phyloP scores from a whole-genome alignment of 2,329 filamentous ascomycete genomes.

The Pseudocercospora ulei region DNA sequence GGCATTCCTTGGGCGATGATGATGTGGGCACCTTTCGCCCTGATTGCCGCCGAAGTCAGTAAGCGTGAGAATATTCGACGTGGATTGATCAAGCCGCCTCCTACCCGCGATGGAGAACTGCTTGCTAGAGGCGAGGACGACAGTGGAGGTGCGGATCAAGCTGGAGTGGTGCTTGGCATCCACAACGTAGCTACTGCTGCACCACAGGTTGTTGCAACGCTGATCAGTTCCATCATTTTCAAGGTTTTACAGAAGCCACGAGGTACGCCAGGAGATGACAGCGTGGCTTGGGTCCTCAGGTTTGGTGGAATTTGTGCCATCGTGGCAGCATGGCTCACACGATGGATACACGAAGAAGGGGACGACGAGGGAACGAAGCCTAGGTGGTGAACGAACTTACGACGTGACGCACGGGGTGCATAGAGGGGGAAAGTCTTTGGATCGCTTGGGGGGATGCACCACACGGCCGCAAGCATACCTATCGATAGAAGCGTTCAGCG shows the following conservation, averaged over 20 bases:
- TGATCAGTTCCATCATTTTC: slow-evolving; percentile 77
- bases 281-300: slow-evolving; percentile 75
- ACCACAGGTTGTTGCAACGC: slow-evolving; percentile 81
- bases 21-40: slow-evolving; percentile 88
- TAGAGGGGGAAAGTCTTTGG: too few species aligned
- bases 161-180: slow-evolving; percentile 83
- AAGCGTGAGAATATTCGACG: slow-evolving; percentile 62
- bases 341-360: slow-evolving; percentile 19
- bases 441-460: background rate
- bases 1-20: slow-evolving; percentile 82
- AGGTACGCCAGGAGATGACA: slow-evolving; percentile 72
- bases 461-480: background rate
- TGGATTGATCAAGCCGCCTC: slow-evolving; percentile 38
- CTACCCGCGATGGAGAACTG: slow-evolving; percentile 32
- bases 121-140: slow-evolving; percentile 44
- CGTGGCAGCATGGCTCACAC: slow-evolving; percentile 49
- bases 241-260: slow-evolving; percentile 76
- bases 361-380: slow-evolving; percentile 14
- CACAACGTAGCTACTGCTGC: slow-evolving; percentile 92
- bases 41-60: slow-evolving; percentile 86
- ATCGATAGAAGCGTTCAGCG: background rate
- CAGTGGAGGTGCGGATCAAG: slow-evolving; percentile 57
- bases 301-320: slow-evolving; percentile 73
- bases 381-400: slow-evolving; percentile 3
- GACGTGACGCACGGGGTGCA: background rate